Base-by-base conservation (phyloP, 805 yeast species). In the Torulaspora maleeae region DNA sequence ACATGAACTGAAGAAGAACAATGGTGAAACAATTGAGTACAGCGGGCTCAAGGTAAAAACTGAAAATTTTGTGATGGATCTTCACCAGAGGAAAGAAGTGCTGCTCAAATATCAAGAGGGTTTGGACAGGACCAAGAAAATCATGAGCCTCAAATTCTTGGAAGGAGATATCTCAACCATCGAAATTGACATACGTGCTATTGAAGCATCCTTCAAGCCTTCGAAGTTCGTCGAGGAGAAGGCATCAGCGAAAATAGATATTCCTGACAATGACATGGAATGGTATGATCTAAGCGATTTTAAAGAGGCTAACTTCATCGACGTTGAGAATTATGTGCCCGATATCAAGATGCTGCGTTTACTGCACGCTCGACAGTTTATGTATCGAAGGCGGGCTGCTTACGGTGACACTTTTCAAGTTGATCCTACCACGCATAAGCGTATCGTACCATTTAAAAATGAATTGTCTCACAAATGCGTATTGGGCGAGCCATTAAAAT, bases 21-120 rank as follows among this genome's bases (percentile, higher is more conserved):
- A 48, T 27, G 32, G 52, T 7, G 55, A 56, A 8, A 13, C 27
- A 27, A 60, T 73, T 13, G 77, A 79, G 19, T 77, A 76, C 57
- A 77, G 85, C 20, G 99, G 99, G 7, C 48, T 90, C 19, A 83
- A 86, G 59, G 80, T 77, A 4, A 77, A 76, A 45, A 70, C 81
- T 1, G 74, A 74, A 13, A 64, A 68, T 3, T 79, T 84, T 49
- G 64, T 72, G 10, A 67, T 85, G 69, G 93, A 85, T 55, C 59
- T 82, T 33, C 93, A 85, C 54, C 88, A 83, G 55, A 61, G 78
- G 42, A 76, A 73, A 52, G 79, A 80, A 49, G 61, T 70, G 3
- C 53, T 72, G 30, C 65, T 70, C 13, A 72, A 73, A 39, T 72
- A 59, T 45, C 75, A 72, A 50, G 73, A 75, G 24, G 74, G 71